Evolutionary conservation across 768 basidiomycete species (phyloP), one percentile per base, ranked within the genome.

Genomic region (Boletus coccyginus): DNA sequence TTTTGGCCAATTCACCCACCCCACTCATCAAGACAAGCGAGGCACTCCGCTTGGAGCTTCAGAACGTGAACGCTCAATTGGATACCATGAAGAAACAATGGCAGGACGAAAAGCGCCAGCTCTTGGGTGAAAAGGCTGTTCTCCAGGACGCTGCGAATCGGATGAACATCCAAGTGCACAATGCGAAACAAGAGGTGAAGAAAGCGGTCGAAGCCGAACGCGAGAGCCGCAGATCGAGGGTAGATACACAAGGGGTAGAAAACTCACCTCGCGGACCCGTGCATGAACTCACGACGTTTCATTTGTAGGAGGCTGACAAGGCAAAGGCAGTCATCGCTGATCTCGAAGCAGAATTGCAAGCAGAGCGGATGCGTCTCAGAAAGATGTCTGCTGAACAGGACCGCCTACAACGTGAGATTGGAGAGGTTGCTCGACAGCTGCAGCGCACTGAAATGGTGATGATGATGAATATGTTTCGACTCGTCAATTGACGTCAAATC

Each of bases 71-170:
- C 56, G 57, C 68, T 4, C 82, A 92, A 58, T 76, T 92, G 31
- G 79, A 80, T 19, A 70, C 73, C 38, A 81, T 93, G 76, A 88
- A 81, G 74, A 77, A 75, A 44, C 76, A 82, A 65, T 92, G 90
- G 90, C 80, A 81, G 29, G 75, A 79, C n/a, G 89, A 90, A 63
- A 83, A 79, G 66, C 75, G 73, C 35, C 76, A 79, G 52, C 75
- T 92, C 14, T 65, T 87, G 29, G 86, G 81, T 46, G 88, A 93
- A 70, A 90, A 86, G 48, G 85, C 81, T 3, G 80, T 82, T 42
- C 80, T 94, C 33, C 86, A 90, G 63, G 84, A 90, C 58, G 79
- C 85, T 8, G 80, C 90, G 0, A 83, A 81, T 57, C 83, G 84
- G 8, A 76, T 93, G 63, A 83, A 87, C 62, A 70, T 69, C 21